Evolutionary conservation across 2,329 filamentous ascomycete genomes (phyloP), one percentile per base, ranked within the genome.

Genomic region (Ophiostoma sp.): DNA sequence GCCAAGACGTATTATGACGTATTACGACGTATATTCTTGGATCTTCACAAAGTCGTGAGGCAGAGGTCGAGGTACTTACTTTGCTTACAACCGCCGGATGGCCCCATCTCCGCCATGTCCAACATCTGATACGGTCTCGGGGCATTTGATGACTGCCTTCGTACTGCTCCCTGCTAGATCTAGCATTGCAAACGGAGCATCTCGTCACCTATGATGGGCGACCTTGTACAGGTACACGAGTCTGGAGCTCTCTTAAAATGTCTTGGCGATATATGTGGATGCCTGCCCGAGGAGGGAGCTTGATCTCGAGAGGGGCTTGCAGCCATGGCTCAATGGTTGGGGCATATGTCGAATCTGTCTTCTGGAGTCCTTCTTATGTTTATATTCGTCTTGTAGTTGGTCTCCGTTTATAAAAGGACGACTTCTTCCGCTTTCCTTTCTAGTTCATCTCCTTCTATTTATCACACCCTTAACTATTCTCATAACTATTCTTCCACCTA

Each of bases 191-290:
- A 6, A 40, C 9, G 14, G 55, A 14, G 27, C 27, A 16, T 16
- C 14, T 16, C 11, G 27, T 40, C 55, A 38, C 55, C 55, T 11
- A 55, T 14, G 18, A 11, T 27, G 49, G 27, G 18, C 18, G 18
- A 55, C 12, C 49, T 55, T 55, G 49, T 55, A 55, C n/a, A 27
- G n/a, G 49, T 55, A 55, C 49, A 55, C n/a, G 9, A 11, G 6
- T 27, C 27, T 55, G 4, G 12, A 60, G 27, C 55, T 40, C 7
- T 27, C 9, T 5, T 18, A 27, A 27, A 3, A 60, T 38, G 27
- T 60, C 55, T 60, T 60, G 55, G 55, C 55, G 38, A 38, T 14
- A 38, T 40, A 8, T 60, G 55, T 60, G 55, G 55, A 40, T 60
- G 55, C 27, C 27, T 14, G 16, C 11, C 55, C n/a, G 5, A 60